Evolutionary conservation across 192 early-diverging fungal genomes (phyloP).

Genomic region (Podila clonocystis): DNA sequence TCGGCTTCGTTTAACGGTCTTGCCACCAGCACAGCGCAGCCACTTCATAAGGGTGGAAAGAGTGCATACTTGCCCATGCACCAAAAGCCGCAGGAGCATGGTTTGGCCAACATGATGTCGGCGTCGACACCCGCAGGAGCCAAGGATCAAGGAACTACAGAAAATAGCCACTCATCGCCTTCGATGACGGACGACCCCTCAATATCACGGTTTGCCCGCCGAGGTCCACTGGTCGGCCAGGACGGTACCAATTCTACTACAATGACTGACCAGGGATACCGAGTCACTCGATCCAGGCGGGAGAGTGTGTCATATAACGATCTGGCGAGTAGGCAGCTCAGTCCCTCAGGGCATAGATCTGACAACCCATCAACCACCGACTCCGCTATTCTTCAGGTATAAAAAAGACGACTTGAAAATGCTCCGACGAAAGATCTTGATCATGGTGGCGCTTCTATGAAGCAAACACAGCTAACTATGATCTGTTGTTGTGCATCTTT

Average conservation of each 20-base stretch:
- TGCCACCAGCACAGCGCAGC: slow-evolving; percentile 11
- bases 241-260: slow-evolving; percentile 1
- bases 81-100: neutral
- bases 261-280: neutral
- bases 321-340: neutral
- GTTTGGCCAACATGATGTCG: neutral
- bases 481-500: too few relatives aligned
- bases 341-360: neutral
- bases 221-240: slow-evolving; percentile 29
- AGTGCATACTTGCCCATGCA: slow-evolving; percentile 8
- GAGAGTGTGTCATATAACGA: slow-evolving; percentile 19
- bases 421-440: too few relatives aligned
- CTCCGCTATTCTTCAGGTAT: neutral
- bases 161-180: neutral
- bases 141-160: neutral
- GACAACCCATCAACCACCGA: neutral
- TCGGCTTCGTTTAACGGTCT: slow-evolving; percentile 35
- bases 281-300: slow-evolving; percentile 11
- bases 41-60: slow-evolving; percentile 8
- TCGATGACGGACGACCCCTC: neutral
- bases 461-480: too few relatives aligned
- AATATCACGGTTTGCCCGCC: slow-evolving; percentile 29
- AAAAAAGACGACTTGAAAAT: neutral
- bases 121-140: neutral
- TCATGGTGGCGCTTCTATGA: too few relatives aligned